phyloP scores from a whole-genome alignment of 176 grass and related monocot genomes.

The Microstegium vimineum region DNA sequence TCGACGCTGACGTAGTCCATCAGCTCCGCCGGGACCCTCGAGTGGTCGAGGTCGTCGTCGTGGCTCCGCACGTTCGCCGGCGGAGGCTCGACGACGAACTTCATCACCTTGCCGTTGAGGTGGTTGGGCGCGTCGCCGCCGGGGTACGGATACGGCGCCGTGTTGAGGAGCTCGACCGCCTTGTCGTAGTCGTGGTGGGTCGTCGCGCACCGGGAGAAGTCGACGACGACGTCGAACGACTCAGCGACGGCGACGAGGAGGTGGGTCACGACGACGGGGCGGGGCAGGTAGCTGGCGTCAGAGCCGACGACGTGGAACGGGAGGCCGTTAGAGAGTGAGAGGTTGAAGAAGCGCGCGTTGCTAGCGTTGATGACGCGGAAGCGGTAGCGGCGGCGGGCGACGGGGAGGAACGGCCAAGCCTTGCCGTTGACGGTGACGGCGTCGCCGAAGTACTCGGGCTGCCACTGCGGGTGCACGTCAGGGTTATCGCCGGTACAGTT shows the following conservation, averaged over 20 bases:
- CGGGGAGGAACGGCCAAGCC: slow-evolving; percentile 63
- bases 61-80: neutral
- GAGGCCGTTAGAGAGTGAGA: slow-evolving; percentile 38
- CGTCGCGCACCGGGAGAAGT: slow-evolving; percentile 22
- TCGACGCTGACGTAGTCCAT: slow-evolving; percentile 27
- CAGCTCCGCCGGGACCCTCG: slow-evolving; percentile 37
- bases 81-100: slow-evolving; percentile 28
- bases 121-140: slow-evolving; percentile 20
- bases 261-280: slow-evolving; percentile 1
- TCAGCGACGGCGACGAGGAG: slow-evolving; percentile 50
- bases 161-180: slow-evolving; percentile 45
- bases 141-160: slow-evolving; percentile 65
- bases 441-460: slow-evolving; percentile 69
- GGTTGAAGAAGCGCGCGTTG: slow-evolving; percentile 74
- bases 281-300: slow-evolving; percentile 49
- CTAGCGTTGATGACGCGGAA: slow-evolving; percentile 68
- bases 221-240: slow-evolving; percentile 58
- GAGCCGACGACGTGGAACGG: slow-evolving; percentile 53
- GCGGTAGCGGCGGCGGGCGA: slow-evolving; percentile 45
- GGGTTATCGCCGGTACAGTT: slow-evolving; percentile 49
- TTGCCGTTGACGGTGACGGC: slow-evolving; percentile 69
- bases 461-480: slow-evolving; percentile 48
- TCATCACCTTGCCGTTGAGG: slow-evolving; percentile 55
- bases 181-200: no score
- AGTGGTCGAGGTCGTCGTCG: slow-evolving; percentile 14